Conservation (phyloP, 352 stramenopile species). For the Globisporangium cylindrosporum region DNA sequence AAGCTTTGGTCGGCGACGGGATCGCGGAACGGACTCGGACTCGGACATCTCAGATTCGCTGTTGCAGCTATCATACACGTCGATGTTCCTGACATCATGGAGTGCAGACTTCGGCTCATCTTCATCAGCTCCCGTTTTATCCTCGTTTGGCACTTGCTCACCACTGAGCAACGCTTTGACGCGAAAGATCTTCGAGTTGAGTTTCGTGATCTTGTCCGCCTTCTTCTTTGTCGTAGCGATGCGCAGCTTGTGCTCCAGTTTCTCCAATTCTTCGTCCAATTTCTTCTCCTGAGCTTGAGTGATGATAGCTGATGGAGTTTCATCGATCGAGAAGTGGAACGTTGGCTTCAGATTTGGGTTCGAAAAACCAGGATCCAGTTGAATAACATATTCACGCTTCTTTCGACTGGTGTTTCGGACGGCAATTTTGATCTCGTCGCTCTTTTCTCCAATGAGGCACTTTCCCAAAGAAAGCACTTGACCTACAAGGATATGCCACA, state of each 20-base stretch:
- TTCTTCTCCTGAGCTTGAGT: conserved; percentile 90
- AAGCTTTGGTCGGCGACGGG: conserved; percentile 22
- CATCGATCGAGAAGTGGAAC: conserved; percentile 83
- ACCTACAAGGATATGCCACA: conserved; percentile 23
- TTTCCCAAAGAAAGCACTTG: conserved; percentile 84
- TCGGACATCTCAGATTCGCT: conserved; percentile 87
- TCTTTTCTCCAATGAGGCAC: conserved; percentile 81
- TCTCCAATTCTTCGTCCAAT: conserved; percentile 87
- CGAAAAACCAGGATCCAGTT: conserved; percentile 75
- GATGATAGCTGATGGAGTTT: conserved; percentile 77
- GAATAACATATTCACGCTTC: conserved; percentile 85
- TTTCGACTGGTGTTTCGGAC: conserved; percentile 88
- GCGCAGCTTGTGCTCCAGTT: conserved; percentile 87
- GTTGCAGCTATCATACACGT: conserved; percentile 77
- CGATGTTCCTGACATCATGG: conserved; percentile 29
- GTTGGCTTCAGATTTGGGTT: conserved; percentile 60
- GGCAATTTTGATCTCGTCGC: conserved; percentile 80
- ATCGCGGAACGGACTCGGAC: conserved; percentile 39
- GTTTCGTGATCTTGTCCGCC: conserved; percentile 80
- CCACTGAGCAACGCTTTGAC: conserved; percentile 77
- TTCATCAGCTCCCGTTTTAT: conserved; percentile 30
- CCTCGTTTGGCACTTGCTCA: conserved; percentile 65
- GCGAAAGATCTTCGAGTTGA: conserved; percentile 81
- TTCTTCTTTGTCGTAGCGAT: conserved; percentile 91
- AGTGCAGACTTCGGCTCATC: conserved; percentile 35